phyloP scores from a whole-genome alignment of 805 yeast genomes.

The Metschnikowia lochheadii region DNA sequence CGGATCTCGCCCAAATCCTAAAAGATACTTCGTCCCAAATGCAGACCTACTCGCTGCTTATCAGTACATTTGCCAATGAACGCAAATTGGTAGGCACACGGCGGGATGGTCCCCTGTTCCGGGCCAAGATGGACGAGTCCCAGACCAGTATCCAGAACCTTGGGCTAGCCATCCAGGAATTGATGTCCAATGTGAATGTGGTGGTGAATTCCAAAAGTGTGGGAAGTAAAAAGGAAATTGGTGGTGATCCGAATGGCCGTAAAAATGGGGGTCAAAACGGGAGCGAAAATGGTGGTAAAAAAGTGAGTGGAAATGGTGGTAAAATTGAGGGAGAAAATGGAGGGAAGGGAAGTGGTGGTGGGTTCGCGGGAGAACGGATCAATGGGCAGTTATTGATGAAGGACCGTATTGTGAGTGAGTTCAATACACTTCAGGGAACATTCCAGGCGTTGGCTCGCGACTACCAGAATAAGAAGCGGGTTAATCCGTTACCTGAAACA shows the following conservation, averaged over 20 bases:
- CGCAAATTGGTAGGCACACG: slow-evolving; percentile 50
- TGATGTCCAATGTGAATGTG: slow-evolving; percentile 28
- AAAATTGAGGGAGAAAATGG: neutral
- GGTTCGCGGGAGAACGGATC: slow-evolving; percentile 11
- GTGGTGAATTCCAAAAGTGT: slow-evolving; percentile 17
- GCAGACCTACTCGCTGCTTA: slow-evolving; percentile 45
- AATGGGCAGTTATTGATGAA: slow-evolving; percentile 39
- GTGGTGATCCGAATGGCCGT: neutral
- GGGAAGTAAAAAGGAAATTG: neutral
- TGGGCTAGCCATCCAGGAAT: slow-evolving; percentile 29
- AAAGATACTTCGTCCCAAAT: slow-evolving; percentile 36
- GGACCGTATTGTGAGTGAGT: slow-evolving; percentile 55
- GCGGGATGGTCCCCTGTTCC: slow-evolving; percentile 40
- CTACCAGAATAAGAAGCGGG: slow-evolving; percentile 47
- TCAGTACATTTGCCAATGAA: slow-evolving; percentile 47
- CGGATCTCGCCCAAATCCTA: slow-evolving; percentile 33
- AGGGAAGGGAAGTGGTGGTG: too few species aligned
- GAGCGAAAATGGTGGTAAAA: neutral
- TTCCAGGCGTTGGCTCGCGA: slow-evolving; percentile 41
- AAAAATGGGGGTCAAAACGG: neutral
- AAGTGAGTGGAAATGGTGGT: neutral
- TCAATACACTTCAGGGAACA: slow-evolving; percentile 44
- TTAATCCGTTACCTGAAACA: slow-evolving; percentile 16
- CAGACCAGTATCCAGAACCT: slow-evolving; percentile 29
- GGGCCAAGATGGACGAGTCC: slow-evolving; percentile 33